Evolutionary conservation across 305 asterid species (phyloP).

Genomic region (Rubia balearica): DNA sequence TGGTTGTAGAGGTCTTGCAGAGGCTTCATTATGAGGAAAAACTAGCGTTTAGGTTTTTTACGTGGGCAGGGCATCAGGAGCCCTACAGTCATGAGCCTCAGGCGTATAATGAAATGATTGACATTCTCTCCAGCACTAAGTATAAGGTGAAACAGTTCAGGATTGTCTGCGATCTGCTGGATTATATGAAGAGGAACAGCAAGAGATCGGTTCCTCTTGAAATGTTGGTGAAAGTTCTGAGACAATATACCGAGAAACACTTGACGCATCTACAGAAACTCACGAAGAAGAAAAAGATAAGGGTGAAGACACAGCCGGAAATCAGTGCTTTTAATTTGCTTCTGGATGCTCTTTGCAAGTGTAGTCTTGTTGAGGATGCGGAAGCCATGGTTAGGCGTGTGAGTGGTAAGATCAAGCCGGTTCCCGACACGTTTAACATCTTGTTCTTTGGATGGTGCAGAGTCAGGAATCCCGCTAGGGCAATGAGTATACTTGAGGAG

Average conservation of each 20-base stretch:
- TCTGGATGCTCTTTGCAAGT: slow-evolving; percentile 79
- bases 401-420: slow-evolving; percentile 52
- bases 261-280: slow-evolving; percentile 78
- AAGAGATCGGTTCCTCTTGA: slow-evolving; percentile 64
- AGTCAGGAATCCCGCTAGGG: slow-evolving; percentile 65
- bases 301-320: slow-evolving; percentile 86
- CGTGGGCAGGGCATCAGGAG: slow-evolving; percentile 71
- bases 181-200: slow-evolving; percentile 65
- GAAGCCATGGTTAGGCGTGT: slow-evolving; percentile 59
- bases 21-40: slow-evolving; percentile 73
- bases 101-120: slow-evolving; percentile 70
- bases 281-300: slow-evolving; percentile 71
- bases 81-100: slow-evolving; percentile 64
- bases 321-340: slow-evolving; percentile 65
- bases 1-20: slow-evolving; percentile 59
- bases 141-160: slow-evolving; percentile 78
- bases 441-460: slow-evolving; percentile 91
- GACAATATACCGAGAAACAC: slow-evolving; percentile 67
- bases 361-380: slow-evolving; percentile 77
- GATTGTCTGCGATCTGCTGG: slow-evolving; percentile 70
- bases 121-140: slow-evolving; percentile 67
- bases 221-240: slow-evolving; percentile 49
- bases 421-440: slow-evolving; percentile 66
- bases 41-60: slow-evolving; percentile 79
- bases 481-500: slow-evolving; percentile 60